These are phyloP conservation scores for Aspergillus campestris DNA, from an alignment of 495 filamentous ascomycete species.

Conservation along the genomic window DNA sequence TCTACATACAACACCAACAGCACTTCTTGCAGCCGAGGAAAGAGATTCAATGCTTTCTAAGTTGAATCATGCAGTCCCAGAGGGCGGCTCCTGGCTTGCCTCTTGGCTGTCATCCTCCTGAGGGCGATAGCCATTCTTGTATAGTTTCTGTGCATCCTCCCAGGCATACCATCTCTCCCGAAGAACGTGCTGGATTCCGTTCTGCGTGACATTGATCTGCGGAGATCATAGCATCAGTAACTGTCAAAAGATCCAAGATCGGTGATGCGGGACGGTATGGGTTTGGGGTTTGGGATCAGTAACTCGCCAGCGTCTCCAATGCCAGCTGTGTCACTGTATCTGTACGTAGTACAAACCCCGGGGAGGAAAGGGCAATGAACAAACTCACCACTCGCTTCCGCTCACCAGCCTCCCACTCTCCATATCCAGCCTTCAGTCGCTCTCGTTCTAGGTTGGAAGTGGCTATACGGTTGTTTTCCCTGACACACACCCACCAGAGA, in stretches of 20 bases:
- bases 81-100: background rate
- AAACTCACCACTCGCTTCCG: slow-evolving; percentile 56
- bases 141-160: slow-evolving; percentile 71
- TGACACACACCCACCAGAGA: slow-evolving; percentile 92
- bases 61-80: too few relatives aligned
- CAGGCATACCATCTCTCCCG: slow-evolving; percentile 86
- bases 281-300: too few relatives aligned
- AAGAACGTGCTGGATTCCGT: slow-evolving; percentile 70
- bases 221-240: slow-evolving; percentile 10
- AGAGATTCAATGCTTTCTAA: too few relatives aligned
- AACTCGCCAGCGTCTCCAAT: background rate
- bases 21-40: too few relatives aligned
- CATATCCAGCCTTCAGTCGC: slow-evolving; percentile 57
- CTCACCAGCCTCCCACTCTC: slow-evolving; percentile 50
- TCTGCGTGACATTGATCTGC: slow-evolving; percentile 64
- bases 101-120: slow-evolving; percentile 16
- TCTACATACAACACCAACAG: too few relatives aligned
- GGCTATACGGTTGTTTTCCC: slow-evolving; percentile 84
- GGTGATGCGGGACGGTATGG: background rate
- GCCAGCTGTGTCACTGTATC: background rate
- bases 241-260: background rate
- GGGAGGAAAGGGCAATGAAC: background rate
- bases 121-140: slow-evolving; percentile 45
- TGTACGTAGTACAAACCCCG: background rate
- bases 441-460: slow-evolving; percentile 61